phyloP scores from a whole-genome alignment of 192 early-diverging fungal genomes.

The Backusella macrospora region DNA sequence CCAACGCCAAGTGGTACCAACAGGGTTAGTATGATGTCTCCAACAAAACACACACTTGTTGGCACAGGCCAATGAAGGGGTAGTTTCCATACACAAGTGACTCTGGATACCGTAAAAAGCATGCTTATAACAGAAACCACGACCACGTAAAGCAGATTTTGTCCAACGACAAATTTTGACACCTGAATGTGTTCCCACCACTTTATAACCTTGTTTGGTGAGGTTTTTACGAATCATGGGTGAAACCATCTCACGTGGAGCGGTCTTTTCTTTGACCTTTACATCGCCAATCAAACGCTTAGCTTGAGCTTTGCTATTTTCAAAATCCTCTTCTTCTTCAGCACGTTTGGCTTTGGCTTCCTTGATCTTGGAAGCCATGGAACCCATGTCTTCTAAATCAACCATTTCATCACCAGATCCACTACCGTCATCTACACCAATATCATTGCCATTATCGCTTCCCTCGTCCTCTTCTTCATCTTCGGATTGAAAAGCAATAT shows the following conservation, averaged over 20 bases:
- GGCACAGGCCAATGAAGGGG: conserved; percentile 74
- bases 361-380: conserved; percentile 63
- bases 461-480: conserved; percentile 45
- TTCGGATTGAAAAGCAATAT: conserved; percentile 56
- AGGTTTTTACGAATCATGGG: conserved; percentile 67
- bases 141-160: conserved; percentile 68
- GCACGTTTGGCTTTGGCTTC: conserved; percentile 50
- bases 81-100: conserved; percentile 77
- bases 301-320: conserved; percentile 43
- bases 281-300: conserved; percentile 49
- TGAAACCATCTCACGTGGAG: conserved; percentile 68
- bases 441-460: conserved; percentile 28
- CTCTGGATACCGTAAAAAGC: conserved; percentile 78
- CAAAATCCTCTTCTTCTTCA: conserved; percentile 56
- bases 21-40: conserved; percentile 77
- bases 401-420: conserved; percentile 62
- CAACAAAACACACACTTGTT: conserved; percentile 77
- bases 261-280: conserved; percentile 38
- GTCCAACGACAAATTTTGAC: conserved; percentile 85
- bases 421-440: conserved; percentile 45
- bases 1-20: conserved; percentile 70
- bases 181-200: conserved; percentile 71
- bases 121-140: conserved; percentile 78
- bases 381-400: conserved; percentile 76
- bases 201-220: conserved; percentile 77